Evolutionary conservation across 2,329 filamentous ascomycete species (phyloP).

Genomic region (Sphaerulina populicola): DNA sequence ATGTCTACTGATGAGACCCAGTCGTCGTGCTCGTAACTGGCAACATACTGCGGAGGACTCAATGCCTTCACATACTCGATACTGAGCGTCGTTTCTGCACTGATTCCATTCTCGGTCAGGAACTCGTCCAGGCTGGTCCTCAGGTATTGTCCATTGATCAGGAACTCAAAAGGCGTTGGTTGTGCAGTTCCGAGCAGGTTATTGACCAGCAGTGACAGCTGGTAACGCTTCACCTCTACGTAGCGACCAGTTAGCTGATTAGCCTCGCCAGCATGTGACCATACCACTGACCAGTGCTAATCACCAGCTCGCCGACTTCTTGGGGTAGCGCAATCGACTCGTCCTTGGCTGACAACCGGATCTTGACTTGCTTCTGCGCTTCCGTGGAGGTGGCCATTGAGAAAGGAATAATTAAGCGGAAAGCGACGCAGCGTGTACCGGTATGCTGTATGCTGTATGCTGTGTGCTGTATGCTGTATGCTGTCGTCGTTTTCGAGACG

Average conservation of each 20-base stretch:
- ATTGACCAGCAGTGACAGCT: conserved; percentile 57
- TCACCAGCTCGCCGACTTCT: conserved; percentile 49
- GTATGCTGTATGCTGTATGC: too few species aligned
- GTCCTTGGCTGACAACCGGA: conserved; percentile 48
- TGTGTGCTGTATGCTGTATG: too few species aligned
- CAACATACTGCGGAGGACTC: conserved; percentile 78
- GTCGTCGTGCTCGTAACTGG: conserved; percentile 93
- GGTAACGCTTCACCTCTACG: conserved; percentile 48
- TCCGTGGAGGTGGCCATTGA: conserved; percentile 15
- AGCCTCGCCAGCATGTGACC: background rate
- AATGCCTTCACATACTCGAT: conserved; percentile 91
- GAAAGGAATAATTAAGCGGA: background rate
- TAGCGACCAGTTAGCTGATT: background rate
- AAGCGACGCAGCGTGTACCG: background rate
- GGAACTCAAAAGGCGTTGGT: conserved; percentile 81
- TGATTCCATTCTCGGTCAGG: conserved; percentile 75
- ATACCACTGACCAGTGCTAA: conserved; percentile 43
- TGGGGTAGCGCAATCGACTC: conserved; percentile 48
- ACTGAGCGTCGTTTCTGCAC: conserved; percentile 74
- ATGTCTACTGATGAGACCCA: conserved; percentile 89
- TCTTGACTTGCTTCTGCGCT: conserved; percentile 42
- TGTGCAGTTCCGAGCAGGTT: conserved; percentile 50
- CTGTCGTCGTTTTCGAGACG: background rate
- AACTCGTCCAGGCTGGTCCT: conserved; percentile 86
- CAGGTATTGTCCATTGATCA: conserved; percentile 88